Conservation (phyloP, 208 protist species). For the Trypanosomatidae sp. region DNA sequence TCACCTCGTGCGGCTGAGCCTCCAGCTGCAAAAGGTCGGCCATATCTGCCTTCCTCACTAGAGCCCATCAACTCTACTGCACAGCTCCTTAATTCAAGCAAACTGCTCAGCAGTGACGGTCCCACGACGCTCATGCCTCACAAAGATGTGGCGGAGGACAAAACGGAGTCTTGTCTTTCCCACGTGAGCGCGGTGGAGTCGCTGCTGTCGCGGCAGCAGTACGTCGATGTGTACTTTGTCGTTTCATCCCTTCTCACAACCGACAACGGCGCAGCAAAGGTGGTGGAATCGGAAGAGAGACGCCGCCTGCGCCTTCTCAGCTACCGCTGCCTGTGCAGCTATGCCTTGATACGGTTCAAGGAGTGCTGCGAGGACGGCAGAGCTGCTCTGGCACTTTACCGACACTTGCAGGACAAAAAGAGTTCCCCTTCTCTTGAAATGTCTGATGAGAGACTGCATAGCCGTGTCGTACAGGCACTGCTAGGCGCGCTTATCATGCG, state of each 20-base stretch:
- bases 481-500: conserved; percentile 48
- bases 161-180: neutral
- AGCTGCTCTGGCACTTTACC: conserved; percentile 14
- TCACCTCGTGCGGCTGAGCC: neutral
- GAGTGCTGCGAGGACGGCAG: conserved; percentile 73
- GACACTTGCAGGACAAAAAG: neutral
- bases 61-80: neutral
- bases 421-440: neutral
- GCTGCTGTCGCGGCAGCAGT: conserved; percentile 21
- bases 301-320: conserved; percentile 18
- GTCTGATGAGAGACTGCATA: neutral
- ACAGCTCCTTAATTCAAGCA: neutral
- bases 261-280: neutral
- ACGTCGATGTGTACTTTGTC: conserved; percentile 30
- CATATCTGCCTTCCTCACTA: neutral
- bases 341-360: conserved; percentile 65
- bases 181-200: neutral
- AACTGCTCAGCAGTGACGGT: neutral
- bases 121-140: neutral
- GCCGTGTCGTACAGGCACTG: conserved; percentile 11
- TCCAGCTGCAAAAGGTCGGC: neutral
- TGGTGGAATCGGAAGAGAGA: neutral
- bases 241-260: conserved; percentile 12
- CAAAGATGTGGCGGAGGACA: neutral
- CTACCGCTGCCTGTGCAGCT: conserved; percentile 59